Percentiles rank a stretch among this genome's conserved stretches.
These are phyloP conservation scores for Xylariaceae sp. DNA, from an alignment of 2,329 filamentous ascomycete genomes.

Conservation along the genomic window DNA sequence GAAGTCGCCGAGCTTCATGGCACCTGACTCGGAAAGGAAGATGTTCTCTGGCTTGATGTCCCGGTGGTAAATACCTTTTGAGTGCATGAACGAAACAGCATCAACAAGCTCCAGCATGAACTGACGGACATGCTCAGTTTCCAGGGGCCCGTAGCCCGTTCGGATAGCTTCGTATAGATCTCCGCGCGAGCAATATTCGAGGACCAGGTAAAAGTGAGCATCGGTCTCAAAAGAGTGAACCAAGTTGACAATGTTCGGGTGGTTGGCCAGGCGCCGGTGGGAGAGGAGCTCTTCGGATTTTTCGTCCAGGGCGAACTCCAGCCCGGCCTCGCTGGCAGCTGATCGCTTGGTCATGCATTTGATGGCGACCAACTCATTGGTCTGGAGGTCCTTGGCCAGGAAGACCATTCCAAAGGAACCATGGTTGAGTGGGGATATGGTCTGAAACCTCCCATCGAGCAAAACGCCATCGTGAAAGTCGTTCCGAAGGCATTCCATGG, in stretches of 20 bases:
- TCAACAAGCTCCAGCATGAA: slow-evolving; percentile 95
- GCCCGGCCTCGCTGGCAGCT: slow-evolving; percentile 53
- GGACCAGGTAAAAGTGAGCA: slow-evolving; percentile 81
- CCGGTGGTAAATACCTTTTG: slow-evolving; percentile 86
- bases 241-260: slow-evolving; percentile 91
- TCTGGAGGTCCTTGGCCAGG: slow-evolving; percentile 74
- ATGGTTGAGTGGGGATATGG: slow-evolving; percentile 91
- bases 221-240: slow-evolving; percentile 88
- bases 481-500: slow-evolving; percentile 83
- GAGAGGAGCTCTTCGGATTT: slow-evolving; percentile 74
- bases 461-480: slow-evolving; percentile 73
- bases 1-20: slow-evolving; percentile 96
- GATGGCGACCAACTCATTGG: slow-evolving; percentile 79
- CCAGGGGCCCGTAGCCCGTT: slow-evolving; percentile 75
- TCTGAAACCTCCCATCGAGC: slow-evolving; percentile 84
- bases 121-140: slow-evolving; percentile 93
- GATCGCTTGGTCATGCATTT: slow-evolving; percentile 89
- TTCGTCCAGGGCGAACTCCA: slow-evolving; percentile 71
- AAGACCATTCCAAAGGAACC: slow-evolving; percentile 99
- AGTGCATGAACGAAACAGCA: slow-evolving; percentile 85
- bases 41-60: slow-evolving; percentile 99
- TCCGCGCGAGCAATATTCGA: slow-evolving; percentile 92
- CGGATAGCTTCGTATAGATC: slow-evolving; percentile 98
- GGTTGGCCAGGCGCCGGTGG: slow-evolving; percentile 71
- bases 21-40: slow-evolving; percentile 78